A percentile compares a stretch with the other conserved stretches of the same genome.
Evolutionary conservation across 768 basidiomycete genomes (phyloP).

Genomic region (Lanmaoa rubissima): DNA sequence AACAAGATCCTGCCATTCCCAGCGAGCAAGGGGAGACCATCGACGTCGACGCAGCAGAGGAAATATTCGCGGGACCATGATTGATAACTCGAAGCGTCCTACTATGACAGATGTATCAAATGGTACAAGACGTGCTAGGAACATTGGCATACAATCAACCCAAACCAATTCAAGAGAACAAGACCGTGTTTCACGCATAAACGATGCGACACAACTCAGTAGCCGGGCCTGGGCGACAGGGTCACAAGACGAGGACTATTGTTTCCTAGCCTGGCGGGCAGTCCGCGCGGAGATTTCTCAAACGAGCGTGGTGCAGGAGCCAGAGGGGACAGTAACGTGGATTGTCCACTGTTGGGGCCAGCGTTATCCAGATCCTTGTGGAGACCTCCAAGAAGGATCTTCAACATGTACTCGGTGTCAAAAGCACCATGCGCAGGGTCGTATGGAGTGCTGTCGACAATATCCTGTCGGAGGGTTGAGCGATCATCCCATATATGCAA

Average conservation of each 20-base stretch:
- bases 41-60: background rate
- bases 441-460: conserved; percentile 47
- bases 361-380: conserved; percentile 18
- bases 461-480: conserved; percentile 33
- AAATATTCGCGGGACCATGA: background rate
- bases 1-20: background rate
- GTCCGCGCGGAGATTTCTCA: conserved; percentile 14
- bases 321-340: conserved; percentile 10
- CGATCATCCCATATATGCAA: background rate
- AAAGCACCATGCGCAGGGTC: conserved; percentile 30
- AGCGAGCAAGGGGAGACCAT: background rate
- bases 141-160: background rate
- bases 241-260: conserved; percentile 14
- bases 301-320: background rate
- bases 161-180: background rate
- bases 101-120: background rate
- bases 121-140: background rate
- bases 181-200: background rate
- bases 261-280: conserved; percentile 7
- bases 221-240: conserved; percentile 12
- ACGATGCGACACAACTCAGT: background rate
- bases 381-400: conserved; percentile 32
- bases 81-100: background rate
- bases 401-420: conserved; percentile 36
- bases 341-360: conserved; percentile 1